A percentile compares a stretch with the other conserved stretches of the same genome.
phyloP scores from a whole-genome alignment of 2,329 filamentous ascomycete species.

The Hymenoscyphus infarciens region DNA sequence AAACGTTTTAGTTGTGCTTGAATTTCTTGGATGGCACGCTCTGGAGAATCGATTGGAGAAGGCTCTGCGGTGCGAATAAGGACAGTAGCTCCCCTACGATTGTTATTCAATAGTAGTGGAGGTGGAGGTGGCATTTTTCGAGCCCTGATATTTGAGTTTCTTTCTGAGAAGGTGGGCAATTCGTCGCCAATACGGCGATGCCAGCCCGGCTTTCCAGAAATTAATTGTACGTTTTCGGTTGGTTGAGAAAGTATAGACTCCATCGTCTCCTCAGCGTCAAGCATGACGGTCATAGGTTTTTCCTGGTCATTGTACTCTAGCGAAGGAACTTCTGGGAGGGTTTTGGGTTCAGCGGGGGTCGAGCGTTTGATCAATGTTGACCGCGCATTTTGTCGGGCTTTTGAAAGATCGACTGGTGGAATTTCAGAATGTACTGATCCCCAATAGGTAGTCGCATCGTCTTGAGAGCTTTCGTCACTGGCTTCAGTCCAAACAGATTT shows the following conservation, averaged over 20 bases:
- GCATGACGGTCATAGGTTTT: conserved; percentile 44
- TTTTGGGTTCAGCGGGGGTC: not conserved
- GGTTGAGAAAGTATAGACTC: conserved; percentile 25
- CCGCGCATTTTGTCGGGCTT: conserved; percentile 41
- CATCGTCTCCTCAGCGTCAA: conserved; percentile 38
- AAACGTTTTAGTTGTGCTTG: conserved; percentile 33
- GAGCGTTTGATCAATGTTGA: conserved; percentile 40
- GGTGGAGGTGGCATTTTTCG: conserved; percentile 55
- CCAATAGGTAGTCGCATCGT: conserved; percentile 45
- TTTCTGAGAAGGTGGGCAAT: conserved; percentile 55
- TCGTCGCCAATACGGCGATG: conserved; percentile 57
- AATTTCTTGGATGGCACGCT: conserved; percentile 31
- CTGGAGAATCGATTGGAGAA: conserved; percentile 30
- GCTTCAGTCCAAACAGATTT: conserved; percentile 37
- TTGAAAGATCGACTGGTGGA: conserved; percentile 43
- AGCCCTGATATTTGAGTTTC: conserved; percentile 43
- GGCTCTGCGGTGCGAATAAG: conserved; percentile 39
- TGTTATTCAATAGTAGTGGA: conserved; percentile 49
- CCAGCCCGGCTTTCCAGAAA: conserved; percentile 38
- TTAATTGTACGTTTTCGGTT: conserved; percentile 28
- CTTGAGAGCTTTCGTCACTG: conserved; percentile 35
- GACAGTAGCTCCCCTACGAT: conserved; percentile 41
- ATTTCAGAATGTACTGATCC: conserved; percentile 50
- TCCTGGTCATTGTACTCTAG: conserved; percentile 28
- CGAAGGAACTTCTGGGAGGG: conserved; percentile 9